These are phyloP conservation scores for Corylus heterophylla DNA, from an alignment of 306 rosid species.

Conservation along the genomic window DNA sequence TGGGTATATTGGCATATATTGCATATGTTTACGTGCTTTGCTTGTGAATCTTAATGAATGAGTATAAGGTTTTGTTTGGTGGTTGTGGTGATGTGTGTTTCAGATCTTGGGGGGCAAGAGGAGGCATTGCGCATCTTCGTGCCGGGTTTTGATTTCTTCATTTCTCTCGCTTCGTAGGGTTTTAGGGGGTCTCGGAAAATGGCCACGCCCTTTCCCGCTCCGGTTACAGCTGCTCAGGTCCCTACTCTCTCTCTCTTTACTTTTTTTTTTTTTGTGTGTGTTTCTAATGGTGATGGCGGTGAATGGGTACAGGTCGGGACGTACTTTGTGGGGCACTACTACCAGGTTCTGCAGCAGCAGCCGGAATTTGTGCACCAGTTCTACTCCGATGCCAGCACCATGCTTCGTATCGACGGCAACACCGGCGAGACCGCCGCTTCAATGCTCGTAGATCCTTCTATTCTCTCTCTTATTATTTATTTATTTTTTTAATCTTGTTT, in stretches of 20 bases:
- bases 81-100: conserved; percentile 15
- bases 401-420: conserved; percentile 79
- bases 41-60: neutral
- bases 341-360: conserved; percentile 87
- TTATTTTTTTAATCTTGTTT: neutral
- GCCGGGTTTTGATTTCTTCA: conserved; percentile 27
- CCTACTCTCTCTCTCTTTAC: neutral
- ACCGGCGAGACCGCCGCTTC: conserved; percentile 70
- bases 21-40: conserved; percentile 1
- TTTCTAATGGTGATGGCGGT: neutral
- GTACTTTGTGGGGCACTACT: conserved; percentile 95
- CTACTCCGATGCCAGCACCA: conserved; percentile 90
- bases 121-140: conserved; percentile 46
- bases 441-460: conserved; percentile 62
- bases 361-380: conserved; percentile 89
- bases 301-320: conserved; percentile 70
- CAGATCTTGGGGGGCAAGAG: conserved; percentile 31
- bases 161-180: conserved; percentile 40
- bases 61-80: neutral
- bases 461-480: neutral
- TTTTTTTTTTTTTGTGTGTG: neutral
- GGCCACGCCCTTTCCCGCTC: conserved; percentile 82
- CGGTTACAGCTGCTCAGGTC: conserved; percentile 93
- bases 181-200: conserved; percentile 60
- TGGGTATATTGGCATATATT: neutral